Conservation (phyloP, 192 early-diverging fungal genomes). For the Coemansia sp. region DNA sequence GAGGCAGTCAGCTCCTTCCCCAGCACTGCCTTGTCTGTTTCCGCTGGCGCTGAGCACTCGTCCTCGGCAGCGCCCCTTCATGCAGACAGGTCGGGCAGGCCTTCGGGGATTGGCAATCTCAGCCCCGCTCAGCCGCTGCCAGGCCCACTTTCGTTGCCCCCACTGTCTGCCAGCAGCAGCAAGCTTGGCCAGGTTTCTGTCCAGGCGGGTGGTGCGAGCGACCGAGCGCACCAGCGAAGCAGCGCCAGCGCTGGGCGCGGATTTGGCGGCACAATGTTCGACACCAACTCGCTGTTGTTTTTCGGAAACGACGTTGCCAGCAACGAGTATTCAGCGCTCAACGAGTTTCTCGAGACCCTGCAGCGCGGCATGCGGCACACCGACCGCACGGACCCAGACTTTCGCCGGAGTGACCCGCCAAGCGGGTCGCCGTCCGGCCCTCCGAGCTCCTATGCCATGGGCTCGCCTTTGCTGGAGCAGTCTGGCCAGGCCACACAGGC, state of each 20-base stretch:
- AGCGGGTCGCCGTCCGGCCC: constrained; percentile 28
- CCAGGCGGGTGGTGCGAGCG: neutral
- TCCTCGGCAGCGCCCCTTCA: too few species aligned
- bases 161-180: constrained; percentile 4
- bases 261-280: constrained; percentile 5
- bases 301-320: constrained; percentile 44
- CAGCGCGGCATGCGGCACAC: constrained; percentile 30
- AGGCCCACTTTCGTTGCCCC: neutral
- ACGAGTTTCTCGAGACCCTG: constrained; percentile 42
- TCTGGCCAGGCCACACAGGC: neutral
- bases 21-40: neutral
- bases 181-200: neutral
- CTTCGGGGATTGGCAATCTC: too few species aligned
- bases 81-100: too few species aligned
- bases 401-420: constrained; percentile 17
- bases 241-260: neutral
- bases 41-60: too few species aligned
- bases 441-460: constrained; percentile 14
- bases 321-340: constrained; percentile 39
- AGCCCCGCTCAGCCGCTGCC: constrained; percentile 5
- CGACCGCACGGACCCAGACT: constrained; percentile 15
- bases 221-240: neutral
- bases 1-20: neutral
- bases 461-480: constrained; percentile 29
- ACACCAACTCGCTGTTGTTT: constrained; percentile 26